A percentile compares a stretch with the other conserved stretches of the same genome.
These are phyloP conservation scores for Leucogyrophana mollusca DNA, from an alignment of 768 basidiomycete species.

Conservation along the genomic window DNA sequence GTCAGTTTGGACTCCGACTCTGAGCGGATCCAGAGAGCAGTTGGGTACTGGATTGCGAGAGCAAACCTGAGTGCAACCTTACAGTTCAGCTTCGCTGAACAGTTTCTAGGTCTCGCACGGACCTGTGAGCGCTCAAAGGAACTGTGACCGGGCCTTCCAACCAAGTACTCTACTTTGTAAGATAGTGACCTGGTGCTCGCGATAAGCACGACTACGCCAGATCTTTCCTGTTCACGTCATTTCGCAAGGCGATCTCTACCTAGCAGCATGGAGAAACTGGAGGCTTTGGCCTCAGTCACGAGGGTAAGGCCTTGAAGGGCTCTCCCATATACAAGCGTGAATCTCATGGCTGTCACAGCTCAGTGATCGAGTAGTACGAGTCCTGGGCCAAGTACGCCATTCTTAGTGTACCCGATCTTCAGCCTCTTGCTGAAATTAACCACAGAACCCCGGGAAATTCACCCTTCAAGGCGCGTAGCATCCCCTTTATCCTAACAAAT, in stretches of 20 bases:
- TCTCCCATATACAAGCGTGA: constrained; percentile 2
- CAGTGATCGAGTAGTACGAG: constrained; percentile 62
- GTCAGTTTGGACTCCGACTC: too few species aligned
- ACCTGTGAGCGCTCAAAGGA: too few species aligned
- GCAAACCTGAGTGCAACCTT: too few species aligned
- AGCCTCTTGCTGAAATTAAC: neutral
- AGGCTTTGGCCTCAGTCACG: constrained; percentile 50
- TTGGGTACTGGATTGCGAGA: too few species aligned
- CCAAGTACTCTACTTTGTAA: too few species aligned
- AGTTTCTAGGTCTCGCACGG: too few species aligned
- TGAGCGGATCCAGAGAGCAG: too few species aligned
- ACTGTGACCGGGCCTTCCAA: too few species aligned
- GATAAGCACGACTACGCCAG: neutral
- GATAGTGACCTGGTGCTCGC: too few species aligned
- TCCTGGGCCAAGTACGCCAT: constrained; percentile 69
- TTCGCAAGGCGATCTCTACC: too few species aligned
- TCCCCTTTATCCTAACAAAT: neutral
- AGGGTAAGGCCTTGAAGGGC: constrained; percentile 40
- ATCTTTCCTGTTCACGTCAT: too few species aligned
- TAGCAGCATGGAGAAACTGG: constrained; percentile 47
- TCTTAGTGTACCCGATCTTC: neutral
- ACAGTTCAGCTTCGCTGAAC: too few species aligned
- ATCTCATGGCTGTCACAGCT: constrained; percentile 41
- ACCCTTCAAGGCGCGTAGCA: constrained; percentile 69
- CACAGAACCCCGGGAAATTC: constrained; percentile 84